Percentiles rank a stretch among this genome's conserved stretches.
phyloP scores from a whole-genome alignment of 768 basidiomycete genomes.

The Lactarius hatsudake region DNA sequence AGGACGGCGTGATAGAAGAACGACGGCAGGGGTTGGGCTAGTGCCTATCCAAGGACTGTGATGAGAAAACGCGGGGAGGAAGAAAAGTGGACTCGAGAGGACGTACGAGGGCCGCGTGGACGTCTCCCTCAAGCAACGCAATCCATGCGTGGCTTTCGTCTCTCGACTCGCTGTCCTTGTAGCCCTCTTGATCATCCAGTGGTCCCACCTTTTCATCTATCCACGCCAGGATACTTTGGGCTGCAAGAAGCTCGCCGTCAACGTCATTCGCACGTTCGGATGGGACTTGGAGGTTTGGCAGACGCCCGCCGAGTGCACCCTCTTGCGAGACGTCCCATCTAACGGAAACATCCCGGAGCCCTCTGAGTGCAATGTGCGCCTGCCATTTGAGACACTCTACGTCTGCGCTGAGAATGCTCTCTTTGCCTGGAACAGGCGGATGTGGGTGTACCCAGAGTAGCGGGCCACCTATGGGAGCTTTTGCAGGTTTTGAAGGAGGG shows the following conservation, averaged over 20 bases:
- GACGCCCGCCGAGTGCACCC: constrained; percentile 63
- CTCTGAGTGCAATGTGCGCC: constrained; percentile 72
- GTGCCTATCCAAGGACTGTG: constrained; percentile 37
- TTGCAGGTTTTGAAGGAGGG: constrained; percentile 19
- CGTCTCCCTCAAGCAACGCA: constrained; percentile 67
- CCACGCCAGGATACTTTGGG: constrained; percentile 72
- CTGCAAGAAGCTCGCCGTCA: constrained; percentile 55
- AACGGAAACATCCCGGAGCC: constrained; percentile 48
- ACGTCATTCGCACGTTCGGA: constrained; percentile 32
- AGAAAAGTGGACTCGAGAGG: neutral
- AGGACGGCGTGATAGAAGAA: constrained; percentile 43
- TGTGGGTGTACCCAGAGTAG: constrained; percentile 65
- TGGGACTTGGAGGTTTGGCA: constrained; percentile 72
- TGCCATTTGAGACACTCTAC: constrained; percentile 92
- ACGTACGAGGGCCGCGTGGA: constrained; percentile 71
- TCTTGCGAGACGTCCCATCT: constrained; percentile 69
- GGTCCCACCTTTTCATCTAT: constrained; percentile 51
- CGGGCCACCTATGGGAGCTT: constrained; percentile 35
- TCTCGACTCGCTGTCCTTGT: constrained; percentile 52
- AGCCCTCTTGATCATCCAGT: constrained; percentile 60
- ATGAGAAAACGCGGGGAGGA: constrained; percentile 13
- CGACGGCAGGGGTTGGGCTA: constrained; percentile 47
- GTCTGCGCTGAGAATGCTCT: constrained; percentile 58
- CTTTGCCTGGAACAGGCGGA: constrained; percentile 14
- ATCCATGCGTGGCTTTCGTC: constrained; percentile 86